Evolutionary conservation across 2,329 filamentous ascomycete species (phyloP), one percentile per base, ranked within the genome.

Genomic region (Penicillium sp.): DNA sequence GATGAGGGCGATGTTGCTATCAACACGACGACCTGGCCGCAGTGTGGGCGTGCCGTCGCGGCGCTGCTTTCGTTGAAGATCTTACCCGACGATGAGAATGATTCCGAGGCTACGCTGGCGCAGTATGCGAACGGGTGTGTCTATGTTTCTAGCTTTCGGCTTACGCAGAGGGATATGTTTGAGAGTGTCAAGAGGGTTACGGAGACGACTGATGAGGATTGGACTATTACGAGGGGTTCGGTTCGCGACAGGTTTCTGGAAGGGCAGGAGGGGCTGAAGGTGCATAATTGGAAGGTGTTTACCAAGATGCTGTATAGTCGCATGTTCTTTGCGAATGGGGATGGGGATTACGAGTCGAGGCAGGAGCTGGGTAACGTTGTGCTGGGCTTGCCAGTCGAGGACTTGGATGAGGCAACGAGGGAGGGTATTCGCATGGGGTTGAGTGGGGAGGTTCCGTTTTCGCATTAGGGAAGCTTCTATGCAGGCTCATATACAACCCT

Each of bases 121-220:
- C 65, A 72, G 45, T 86, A 79, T 67, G 74, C 76, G 2, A 86
- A 88, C 71, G 79, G 81, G 50, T 65, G 69, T 1, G 69, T 89
- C 1, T 85, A 82, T 66, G 66, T 88, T 9, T 80, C 78, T 3
- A 88, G 84, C 63, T 91, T 90, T 75, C 71, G 76, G 11, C 68
- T 88, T 63, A 86, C 75, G 61, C 89, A 91, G 73, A 80, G 81
- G 7, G 88, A 91, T 11, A 90, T 91, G 79, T 81, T 91, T 56
- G 83, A 84, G 44, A 83, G 82, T 17, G 74, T 88, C 13, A 81
- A 88, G 67, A 82, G 84, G 0, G 87, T 88, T 5, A 84, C 85
- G 0, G 82, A 83, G 0, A 86, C 84, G 0, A 83, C 76, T 1
- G 84, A 88, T 38, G 75, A 72, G 0, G 88, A 90, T 68, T 91